Evolutionary conservation across 192 early-diverging fungal genomes (phyloP), one percentile per base, ranked within the genome.

Genomic region (Allomyces macrogynus): DNA sequence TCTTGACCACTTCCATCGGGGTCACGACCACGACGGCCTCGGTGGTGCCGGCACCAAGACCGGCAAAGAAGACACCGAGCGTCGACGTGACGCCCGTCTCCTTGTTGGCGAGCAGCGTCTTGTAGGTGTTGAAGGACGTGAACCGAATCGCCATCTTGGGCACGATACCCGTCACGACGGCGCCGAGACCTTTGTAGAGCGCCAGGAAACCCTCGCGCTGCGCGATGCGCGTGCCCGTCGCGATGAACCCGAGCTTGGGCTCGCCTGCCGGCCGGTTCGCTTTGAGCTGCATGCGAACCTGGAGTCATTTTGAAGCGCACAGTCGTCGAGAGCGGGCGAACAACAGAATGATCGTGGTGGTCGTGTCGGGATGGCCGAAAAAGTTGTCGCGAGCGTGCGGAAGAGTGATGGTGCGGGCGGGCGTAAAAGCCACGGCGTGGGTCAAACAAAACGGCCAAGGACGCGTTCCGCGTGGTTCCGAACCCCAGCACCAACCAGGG

Each of bases 131-230:
- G 69, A 98, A 95, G 62, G 88, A 91, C 9, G 87, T 89, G 78
- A 98, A 98, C 61, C 95, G 87, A 71, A 98, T 98, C 24, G 93
- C 95, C 92, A 96, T 95, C 80, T 98, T 98, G 69, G 95, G 95
- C 18, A 98, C 90, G 68, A 98, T 98, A 54, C 95, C 93, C 5
- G 90, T 81, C 14, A 92, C 86, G 3, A 98, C 93, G 10, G 95
- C 95, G 42, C 93, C 93, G 14, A 98, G 81, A 66, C 95, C 95
- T 79, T 95, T 95, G 86, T 98, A 98, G 7, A 98, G 84, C 1
- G 86, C 88, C 40, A 91, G 74, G 26, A 90, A 75, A 20, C 90
- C 90, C 71, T 98, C 95, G 67, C 85, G 88, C 67, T 79, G 76
- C 10, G 89, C 82, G 65, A 96, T 98, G 62, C 85, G 81, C 24